phyloP scores from a whole-genome alignment of 202 grass and related monocot species.

The Zizania palustris region DNA sequence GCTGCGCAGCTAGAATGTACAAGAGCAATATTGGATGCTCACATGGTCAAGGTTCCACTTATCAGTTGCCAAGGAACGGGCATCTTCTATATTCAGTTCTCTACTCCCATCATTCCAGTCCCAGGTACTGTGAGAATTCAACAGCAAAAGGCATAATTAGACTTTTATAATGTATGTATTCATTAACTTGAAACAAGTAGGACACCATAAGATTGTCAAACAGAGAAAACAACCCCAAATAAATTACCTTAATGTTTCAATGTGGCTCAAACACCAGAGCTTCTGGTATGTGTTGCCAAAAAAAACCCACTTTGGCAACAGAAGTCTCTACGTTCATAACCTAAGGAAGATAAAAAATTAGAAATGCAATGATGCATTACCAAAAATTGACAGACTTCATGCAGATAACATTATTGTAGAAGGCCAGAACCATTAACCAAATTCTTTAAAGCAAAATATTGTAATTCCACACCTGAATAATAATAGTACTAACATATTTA shows the following conservation, averaged over 20 bases:
- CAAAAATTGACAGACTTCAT: conserved; percentile 22
- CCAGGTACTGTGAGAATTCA: conserved; percentile 65
- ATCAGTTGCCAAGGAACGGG: conserved; percentile 72
- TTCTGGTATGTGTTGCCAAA: conserved; percentile 78
- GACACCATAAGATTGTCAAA: not conserved
- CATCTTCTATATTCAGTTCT: conserved; percentile 74
- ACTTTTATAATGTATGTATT: conserved; percentile 19
- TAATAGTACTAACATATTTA: conserved; percentile 2
- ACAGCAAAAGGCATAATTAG: conserved; percentile 19
- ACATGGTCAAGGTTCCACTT: conserved; percentile 83
- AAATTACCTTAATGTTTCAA: conserved; percentile 89
- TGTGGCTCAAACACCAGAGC: conserved; percentile 94
- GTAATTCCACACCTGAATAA: not conserved
- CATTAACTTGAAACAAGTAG: conserved; percentile 1
- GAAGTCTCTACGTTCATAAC: conserved; percentile 97
- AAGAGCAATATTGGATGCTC: conserved; percentile 32
- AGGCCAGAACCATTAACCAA: conserved; percentile 4
- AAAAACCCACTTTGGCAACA: conserved; percentile 83
- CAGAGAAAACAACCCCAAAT: conserved; percentile 12
- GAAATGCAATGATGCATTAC: conserved; percentile 2
- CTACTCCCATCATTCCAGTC: conserved; percentile 76
- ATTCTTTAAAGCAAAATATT: not conserved
- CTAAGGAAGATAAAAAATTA: conserved; percentile 46
- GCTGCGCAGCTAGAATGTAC: conserved; percentile 9
- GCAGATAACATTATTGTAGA: not conserved